Conservation (phyloP, 805 yeast species). For the Saturnispora silvae region DNA sequence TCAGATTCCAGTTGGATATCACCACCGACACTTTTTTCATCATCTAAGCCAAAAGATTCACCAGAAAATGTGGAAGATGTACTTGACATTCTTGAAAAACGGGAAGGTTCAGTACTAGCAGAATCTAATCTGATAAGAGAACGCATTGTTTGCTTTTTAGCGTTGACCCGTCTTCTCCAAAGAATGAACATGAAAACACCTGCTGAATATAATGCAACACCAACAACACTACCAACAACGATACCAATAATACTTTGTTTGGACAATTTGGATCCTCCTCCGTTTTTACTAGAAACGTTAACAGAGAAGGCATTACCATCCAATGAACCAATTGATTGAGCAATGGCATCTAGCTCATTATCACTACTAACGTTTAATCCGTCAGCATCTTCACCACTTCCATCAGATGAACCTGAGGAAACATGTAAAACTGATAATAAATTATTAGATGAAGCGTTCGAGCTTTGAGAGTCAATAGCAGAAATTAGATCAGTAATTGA, state of each 20-base stretch:
- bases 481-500: slow-evolving; percentile 40
- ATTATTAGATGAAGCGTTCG: background rate
- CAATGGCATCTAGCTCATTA: slow-evolving; percentile 5
- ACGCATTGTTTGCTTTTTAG: slow-evolving; percentile 5
- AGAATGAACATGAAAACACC: slow-evolving; percentile 8
- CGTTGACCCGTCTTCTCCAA: slow-evolving; percentile 8
- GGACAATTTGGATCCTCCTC: background rate
- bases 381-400: background rate
- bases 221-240: slow-evolving; percentile 74
- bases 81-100: background rate
- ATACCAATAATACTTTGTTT: slow-evolving; percentile 35
- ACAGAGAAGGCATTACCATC: slow-evolving; percentile 15
- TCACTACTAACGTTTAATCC: slow-evolving; percentile 5
- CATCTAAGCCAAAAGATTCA: slow-evolving; percentile 1
- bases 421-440: slow-evolving; percentile 4
- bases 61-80: slow-evolving; percentile 1
- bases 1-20: slow-evolving; percentile 10
- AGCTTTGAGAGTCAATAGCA: slow-evolving; percentile 8
- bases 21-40: slow-evolving; percentile 1
- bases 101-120: too few species aligned
- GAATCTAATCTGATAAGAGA: slow-evolving; percentile 6
- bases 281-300: slow-evolving; percentile 3
- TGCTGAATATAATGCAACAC: slow-evolving; percentile 46
- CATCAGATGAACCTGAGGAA: slow-evolving; percentile 4
- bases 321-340: slow-evolving; percentile 20